phyloP scores from a whole-genome alignment of 2,329 filamentous ascomycete genomes.

The Talaromyces marneffei region DNA sequence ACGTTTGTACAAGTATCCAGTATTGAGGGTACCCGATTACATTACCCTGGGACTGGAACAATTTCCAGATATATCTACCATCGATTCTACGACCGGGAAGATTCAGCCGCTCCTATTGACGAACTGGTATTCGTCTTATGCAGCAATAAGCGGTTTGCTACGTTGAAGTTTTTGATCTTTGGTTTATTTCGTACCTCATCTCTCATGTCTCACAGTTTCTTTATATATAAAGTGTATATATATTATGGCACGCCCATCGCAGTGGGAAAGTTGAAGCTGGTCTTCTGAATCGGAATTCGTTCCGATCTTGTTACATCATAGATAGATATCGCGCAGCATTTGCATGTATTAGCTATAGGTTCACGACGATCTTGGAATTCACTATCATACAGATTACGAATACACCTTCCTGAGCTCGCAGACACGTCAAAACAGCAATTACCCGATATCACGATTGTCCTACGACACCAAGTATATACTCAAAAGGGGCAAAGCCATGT shows the following conservation, averaged over 20 bases:
- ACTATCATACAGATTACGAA: background rate
- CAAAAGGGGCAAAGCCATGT: background rate
- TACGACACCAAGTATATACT: background rate
- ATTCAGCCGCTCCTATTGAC: background rate
- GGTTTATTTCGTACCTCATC: background rate
- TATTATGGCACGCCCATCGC: constrained; percentile 1
- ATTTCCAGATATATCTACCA: background rate
- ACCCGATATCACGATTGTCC: background rate
- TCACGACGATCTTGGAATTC: background rate
- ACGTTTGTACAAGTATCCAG: background rate
- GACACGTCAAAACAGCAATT: background rate
- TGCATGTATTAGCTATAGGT: background rate
- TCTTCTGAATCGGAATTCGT: constrained; percentile 1
- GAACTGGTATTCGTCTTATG: constrained; percentile 1
- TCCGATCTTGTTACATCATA: background rate
- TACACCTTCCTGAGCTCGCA: background rate
- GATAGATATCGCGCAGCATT: constrained; percentile 2
- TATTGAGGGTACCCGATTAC: background rate
- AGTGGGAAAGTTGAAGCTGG: constrained; percentile 4
- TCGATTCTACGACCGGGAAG: background rate
- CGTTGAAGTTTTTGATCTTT: background rate
- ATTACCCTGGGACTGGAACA: background rate
- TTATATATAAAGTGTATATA: constrained; percentile 3
- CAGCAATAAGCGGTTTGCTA: background rate
- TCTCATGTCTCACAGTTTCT: background rate